Evolutionary conservation across 805 yeast genomes (phyloP), one percentile per base, ranked within the genome.

Genomic region (Maudiozyma barnettii): DNA sequence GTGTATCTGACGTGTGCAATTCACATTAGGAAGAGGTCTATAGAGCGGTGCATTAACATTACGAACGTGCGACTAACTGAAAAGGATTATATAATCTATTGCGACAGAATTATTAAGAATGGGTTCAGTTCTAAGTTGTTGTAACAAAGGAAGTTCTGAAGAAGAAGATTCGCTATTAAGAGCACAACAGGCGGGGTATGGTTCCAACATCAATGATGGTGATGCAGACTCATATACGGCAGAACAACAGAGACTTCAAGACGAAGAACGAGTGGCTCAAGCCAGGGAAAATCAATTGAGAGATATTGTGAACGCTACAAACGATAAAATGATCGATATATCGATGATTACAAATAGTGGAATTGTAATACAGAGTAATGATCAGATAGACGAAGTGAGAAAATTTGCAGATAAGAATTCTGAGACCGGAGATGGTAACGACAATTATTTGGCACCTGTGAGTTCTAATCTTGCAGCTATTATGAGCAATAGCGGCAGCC

Each of bases 401-500:
- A 14, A 13, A 46, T 33, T 65, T 31, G 68, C 70, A 47, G 72
- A 73, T 2, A 72, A 70, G 54, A 70, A 69, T 54, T 37, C 40
- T n/a, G 67, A 68, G 13, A 39, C 16, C 6, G 41, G n/a, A 20
- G 35, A 26, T 9, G 41, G 31, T 23, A 14, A 23, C n/a, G 35
- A 31, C 16, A 40, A 23, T 20, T 37, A 40, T 12, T 26, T 45
- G 22, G 33, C n/a, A 4, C 43, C 47, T 9, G 35, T 14, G 10
- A 22, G 31, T 3, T 39, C 48, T 4, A 33, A 40, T 19, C n/a
- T 45, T 6, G 48, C 44, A 2, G 48, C 44, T 19, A 45, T 41
- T 2, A 45, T 45, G 41, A 45, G 48, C 31, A 39, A 31, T 21
- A 35, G 33, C 20, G 29, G 44, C 10, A 45, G 48, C 20, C 8